Base-by-base conservation (phyloP, 208 protist genomes). In the Porcisia deanei region DNA sequence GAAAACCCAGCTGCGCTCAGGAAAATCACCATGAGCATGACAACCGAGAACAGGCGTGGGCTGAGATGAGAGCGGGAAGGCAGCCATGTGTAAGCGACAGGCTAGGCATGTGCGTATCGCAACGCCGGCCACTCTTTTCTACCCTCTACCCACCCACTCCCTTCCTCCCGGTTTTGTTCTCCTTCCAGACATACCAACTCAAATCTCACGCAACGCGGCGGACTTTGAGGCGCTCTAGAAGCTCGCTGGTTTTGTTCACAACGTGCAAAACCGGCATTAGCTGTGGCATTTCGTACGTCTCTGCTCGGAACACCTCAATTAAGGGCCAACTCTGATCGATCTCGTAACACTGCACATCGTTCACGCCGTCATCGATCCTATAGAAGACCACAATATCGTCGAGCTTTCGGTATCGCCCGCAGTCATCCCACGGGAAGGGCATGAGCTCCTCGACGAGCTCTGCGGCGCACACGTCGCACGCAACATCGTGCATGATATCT, bases 401-500 rank as follows among this genome's bases (percentile, higher is more conserved):
- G 10, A 90, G 60, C 16, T 81, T 70, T 25, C 63, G 52, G 77
- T 95, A 97, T 30, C 90, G 90, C 16, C 85, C 83, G 1, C 79
- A 73, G 55, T 88, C 85, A 73, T 97, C 93, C 91, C 93, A 97
- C 18, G 93, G 93, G 68, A 97, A 97, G 4, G 93, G 93, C 82
- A 97, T 89, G 49, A 97, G 69, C 70, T 97, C 89, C 9, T 87
- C 88, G 30, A 97, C 71, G 34, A 95, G 66, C 59, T 97, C 90
- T 53, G 71, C 76, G 14, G 80, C 81, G 37, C 83, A 90, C 8
- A 86, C 77, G 67, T 97, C 93, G 64, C 90, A 95, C 22, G 83
- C 71, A 18, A 98, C 96, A 69, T 98, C 93, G 59, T 97, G 87
- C 82, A 98, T 91, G 69, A 97, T 97, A 80, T 99, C 97, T 4